These are phyloP conservation scores for Pezicula rhizophila DNA, from an alignment of 2,329 filamentous ascomycete species.

Conservation along the genomic window DNA sequence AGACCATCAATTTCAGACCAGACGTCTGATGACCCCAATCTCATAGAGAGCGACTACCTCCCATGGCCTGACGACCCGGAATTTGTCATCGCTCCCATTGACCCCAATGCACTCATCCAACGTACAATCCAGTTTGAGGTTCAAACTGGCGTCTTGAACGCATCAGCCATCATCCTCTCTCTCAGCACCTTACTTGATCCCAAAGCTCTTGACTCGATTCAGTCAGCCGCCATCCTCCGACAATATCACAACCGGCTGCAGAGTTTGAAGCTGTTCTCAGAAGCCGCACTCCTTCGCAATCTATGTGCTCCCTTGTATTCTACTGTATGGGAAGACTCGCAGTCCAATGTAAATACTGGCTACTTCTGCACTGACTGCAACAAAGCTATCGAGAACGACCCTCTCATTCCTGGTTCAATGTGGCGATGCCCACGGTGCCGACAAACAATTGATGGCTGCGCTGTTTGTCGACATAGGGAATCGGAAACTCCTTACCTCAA, in stretches of 20 bases:
- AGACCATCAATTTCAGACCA: conserved; percentile 12
- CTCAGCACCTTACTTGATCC: conserved; percentile 51
- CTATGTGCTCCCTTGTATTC: conserved; percentile 49
- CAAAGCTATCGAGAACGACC: conserved; percentile 42
- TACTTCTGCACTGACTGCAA: conserved; percentile 51
- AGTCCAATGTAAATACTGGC: conserved; percentile 47
- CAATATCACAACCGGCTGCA: conserved; percentile 56
- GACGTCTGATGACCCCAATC: conserved; percentile 22
- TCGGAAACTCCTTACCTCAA: conserved; percentile 4
- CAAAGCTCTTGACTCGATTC: conserved; percentile 47
- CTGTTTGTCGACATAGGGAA: conserved; percentile 46
- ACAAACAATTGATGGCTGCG: conserved; percentile 47
- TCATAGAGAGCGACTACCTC: conserved; percentile 53
- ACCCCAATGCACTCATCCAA: conserved; percentile 48
- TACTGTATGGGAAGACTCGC: conserved; percentile 46
- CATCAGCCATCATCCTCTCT: conserved; percentile 55
- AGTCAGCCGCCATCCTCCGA: conserved; percentile 49
- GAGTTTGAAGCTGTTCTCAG: conserved; percentile 52
- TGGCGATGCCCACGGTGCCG: conserved; percentile 57
- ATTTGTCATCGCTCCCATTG: conserved; percentile 48
- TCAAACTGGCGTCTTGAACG: conserved; percentile 49
- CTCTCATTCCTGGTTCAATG: conserved; percentile 31
- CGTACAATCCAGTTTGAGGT: conserved; percentile 52
- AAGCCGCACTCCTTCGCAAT: conserved; percentile 56
- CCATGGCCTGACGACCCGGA: conserved; percentile 51